Percentiles rank a stretch among this genome's conserved stretches.
These are phyloP conservation scores for Podospora tetraspora DNA, from an alignment of 495 filamentous ascomycete genomes.

Conservation along the genomic window DNA sequence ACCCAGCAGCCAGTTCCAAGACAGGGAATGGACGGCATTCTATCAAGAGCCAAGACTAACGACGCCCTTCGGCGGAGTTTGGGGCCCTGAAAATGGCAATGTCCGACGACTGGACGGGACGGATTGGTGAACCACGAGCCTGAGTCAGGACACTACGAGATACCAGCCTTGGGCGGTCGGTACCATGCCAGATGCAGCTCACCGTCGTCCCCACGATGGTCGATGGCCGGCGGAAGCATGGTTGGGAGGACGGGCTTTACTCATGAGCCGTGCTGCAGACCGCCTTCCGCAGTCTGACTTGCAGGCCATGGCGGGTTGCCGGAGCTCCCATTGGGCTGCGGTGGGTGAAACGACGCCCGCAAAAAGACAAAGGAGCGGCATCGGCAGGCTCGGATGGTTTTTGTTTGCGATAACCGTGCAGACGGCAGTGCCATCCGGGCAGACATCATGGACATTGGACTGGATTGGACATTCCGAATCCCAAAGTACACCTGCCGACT, in stretches of 20 bases:
- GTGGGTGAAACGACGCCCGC: not conserved
- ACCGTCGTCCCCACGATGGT: not conserved
- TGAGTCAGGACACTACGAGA: not conserved
- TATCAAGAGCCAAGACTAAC: not conserved
- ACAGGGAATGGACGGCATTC: too few species aligned
- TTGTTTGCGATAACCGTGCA: not conserved
- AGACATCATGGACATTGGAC: not conserved
- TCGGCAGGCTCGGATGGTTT: not conserved
- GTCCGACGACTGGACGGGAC: not conserved
- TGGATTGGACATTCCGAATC: not conserved
- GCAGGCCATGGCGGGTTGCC: not conserved
- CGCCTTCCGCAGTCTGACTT: not conserved
- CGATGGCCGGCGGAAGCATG: not conserved
- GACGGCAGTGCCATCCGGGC: not conserved
- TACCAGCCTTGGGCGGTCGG: not conserved
- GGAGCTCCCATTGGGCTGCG: not conserved
- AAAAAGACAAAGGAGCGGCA: not conserved
- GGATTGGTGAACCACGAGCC: not conserved
- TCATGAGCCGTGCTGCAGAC: not conserved
- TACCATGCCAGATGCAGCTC: not conserved
- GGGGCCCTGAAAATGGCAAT: not conserved
- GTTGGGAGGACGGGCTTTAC: not conserved
- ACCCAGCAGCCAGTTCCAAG: not conserved
- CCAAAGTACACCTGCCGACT: too few species aligned
- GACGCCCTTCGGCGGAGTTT: not conserved